Evolutionary conservation across 2,329 filamentous ascomycete species (phyloP), one percentile per base, ranked within the genome.

Genomic region (Pseudogymnoascus sp.): DNA sequence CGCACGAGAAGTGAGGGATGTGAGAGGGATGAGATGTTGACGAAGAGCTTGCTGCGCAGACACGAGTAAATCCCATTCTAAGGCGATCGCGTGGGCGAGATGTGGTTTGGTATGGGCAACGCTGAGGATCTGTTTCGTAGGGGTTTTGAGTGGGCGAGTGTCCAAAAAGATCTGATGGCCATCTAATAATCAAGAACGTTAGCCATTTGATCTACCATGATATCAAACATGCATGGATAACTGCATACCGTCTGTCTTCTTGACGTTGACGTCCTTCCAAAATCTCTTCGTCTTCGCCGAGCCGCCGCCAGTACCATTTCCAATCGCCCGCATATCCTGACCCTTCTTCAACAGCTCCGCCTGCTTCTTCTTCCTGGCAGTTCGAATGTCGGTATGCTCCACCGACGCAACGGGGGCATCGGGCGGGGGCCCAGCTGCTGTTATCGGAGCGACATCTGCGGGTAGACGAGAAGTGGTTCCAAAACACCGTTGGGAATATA

Each of bases 21-120:
- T 97, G 65, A 99, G 79, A 11, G 94, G 94, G 66, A 97, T 93
- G 57, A 95, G 84, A 75, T 97, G 91, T 63, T 89, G 84, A 73
- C 88, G 90, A 39, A 92, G 82, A 0, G 92, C 90, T 75, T 97
- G 90, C 71, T 92, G 87, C 2, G 89, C 85, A 11, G 89, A 89
- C 24, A 86, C 82, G 64, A 99, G 82, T 58, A 88, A 80, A 72
- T 97, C 92, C 94, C 94, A 99, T 78, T 99, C 94, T 47, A 95
- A 77, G 2, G 93, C 94, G 65, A 99, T 86, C 62, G 90, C 90
- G 47, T 86, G 81, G 24, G 93, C 93, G 39, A 97, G 87, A 69
- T 91, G 83, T 33, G 85, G 86, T 76, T 97, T 97, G 62, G 81
- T 82, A 1, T 77, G 69, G 0, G 94, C 92, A 29, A 97, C 70